Base-by-base conservation (phyloP, 257 asterid genomes). In the Solanum dulcamara region DNA sequence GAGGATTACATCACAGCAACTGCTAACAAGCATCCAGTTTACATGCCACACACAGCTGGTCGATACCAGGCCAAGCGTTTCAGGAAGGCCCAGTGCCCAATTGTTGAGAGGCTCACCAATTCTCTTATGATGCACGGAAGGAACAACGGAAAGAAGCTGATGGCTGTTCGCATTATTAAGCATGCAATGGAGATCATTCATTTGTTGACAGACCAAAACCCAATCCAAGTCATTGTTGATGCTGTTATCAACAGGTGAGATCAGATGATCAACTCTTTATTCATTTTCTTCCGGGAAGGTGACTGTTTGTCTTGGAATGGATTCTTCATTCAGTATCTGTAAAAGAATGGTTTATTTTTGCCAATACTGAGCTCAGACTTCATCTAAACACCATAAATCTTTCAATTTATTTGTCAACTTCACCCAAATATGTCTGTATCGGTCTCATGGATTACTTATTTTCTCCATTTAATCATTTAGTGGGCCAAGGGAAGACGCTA, bases 161-260 rank as follows among this genome's bases (percentile, higher is more conserved):
- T 91, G 97, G 98, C 96, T 26, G 98, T 93, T 7, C 94, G 96
- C 33, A 95, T 93, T 5, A 84, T 95, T 85, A 95, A 95, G 92
- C 98, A 95, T 84, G 97, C 98, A 1, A 93, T 95, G 98, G 98
- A 93, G 12, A 93, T 95, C 89, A 93, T 95, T 84, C 98, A 95
- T 89, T 84, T 93, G 91, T 86, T 95, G 81, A 95, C 98, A 4
- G 98, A 93, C 84, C 88, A 85, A 64, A 95, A 95, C 93, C 98
- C 97, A 26, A 93, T 95, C 64, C 98, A 93, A 85, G 91, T 95
- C 33, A 92, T 94, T 28, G 98, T 94, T 46, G 98, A 94, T 89
- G 97, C 97, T 51, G 96, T 93, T 17, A 89, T 95, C 84, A 93
- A 95, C 91, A 95, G 98, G 98, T 95, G 26, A 44, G 22, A 22